phyloP scores from a whole-genome alignment of 2,329 filamentous ascomycete species.

The Stemphylium beticola region DNA sequence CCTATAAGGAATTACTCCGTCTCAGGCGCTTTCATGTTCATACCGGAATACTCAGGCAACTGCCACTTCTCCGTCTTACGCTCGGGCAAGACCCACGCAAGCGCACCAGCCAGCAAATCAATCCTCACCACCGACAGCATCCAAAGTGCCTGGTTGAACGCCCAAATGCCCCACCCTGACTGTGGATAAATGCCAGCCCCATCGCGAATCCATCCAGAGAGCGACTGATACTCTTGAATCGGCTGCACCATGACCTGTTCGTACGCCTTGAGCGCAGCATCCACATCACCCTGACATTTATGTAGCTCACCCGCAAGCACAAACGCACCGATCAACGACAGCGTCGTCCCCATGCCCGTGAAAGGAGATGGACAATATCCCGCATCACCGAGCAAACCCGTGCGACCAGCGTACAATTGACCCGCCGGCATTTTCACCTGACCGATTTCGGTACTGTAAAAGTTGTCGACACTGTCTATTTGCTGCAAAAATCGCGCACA shows the following conservation, averaged over 20 bases:
- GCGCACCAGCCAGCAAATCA: background rate
- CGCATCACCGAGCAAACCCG: conserved; percentile 62
- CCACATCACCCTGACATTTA: conserved; percentile 15
- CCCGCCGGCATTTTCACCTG: conserved; percentile 54
- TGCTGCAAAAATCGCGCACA: conserved; percentile 50
- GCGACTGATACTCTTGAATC: conserved; percentile 28
- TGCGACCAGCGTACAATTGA: conserved; percentile 51
- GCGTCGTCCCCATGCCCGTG: conserved; percentile 34
- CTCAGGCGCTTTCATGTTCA: conserved; percentile 5
- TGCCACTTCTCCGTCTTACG: background rate
- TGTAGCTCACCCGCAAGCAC: conserved; percentile 47
- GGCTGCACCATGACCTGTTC: conserved; percentile 23
- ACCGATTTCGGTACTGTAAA: conserved; percentile 55
- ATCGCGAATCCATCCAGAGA: background rate
- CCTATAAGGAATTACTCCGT: background rate
- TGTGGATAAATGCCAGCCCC: background rate
- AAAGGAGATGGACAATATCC: conserved; percentile 38
- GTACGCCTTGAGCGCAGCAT: conserved; percentile 30
- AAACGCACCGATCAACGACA: conserved; percentile 48
- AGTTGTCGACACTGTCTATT: conserved; percentile 51
- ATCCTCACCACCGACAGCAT: background rate
- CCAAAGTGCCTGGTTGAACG: background rate
- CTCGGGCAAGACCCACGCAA: background rate
- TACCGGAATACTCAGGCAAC: conserved; percentile 17
- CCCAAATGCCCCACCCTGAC: background rate